A percentile compares a stretch with the other conserved stretches of the same genome.
phyloP scores from a whole-genome alignment of 768 basidiomycete species.

The Calocybe indica region DNA sequence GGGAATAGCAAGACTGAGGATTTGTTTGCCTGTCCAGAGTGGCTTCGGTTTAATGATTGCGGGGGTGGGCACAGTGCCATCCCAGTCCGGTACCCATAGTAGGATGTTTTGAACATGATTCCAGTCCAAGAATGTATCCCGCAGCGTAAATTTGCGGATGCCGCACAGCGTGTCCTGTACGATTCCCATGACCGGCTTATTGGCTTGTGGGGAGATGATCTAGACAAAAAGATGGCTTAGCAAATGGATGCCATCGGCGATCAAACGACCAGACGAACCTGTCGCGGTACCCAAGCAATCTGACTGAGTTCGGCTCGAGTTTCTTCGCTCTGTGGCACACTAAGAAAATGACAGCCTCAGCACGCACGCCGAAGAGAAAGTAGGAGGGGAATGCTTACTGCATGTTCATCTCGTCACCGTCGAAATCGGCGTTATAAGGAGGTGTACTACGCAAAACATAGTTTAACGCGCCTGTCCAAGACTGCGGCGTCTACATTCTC shows the following conservation, averaged over 20 bases:
- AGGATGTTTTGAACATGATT: conserved; percentile 94
- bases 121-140: conserved; percentile 96
- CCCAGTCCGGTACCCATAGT: conserved; percentile 98
- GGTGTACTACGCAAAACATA: conserved; percentile 56
- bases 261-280: conserved; percentile 41
- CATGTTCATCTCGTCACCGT: conserved; percentile 99
- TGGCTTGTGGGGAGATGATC: conserved; percentile 99
- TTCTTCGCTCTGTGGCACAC: conserved; percentile 97
- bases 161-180: conserved; percentile 99
- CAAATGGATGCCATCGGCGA: not conserved
- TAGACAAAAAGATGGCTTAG: conserved; percentile 22
- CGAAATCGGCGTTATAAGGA: conserved; percentile 99
- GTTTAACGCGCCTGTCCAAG: conserved; percentile 20
- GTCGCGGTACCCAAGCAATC: conserved; percentile 97
- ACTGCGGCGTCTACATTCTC: conserved; percentile 9
- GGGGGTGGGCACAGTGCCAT: conserved; percentile 86
- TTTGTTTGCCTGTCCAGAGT: conserved; percentile 97
- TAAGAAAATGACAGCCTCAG: conserved; percentile 22
- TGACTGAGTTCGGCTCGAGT: conserved; percentile 97
- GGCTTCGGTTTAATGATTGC: conserved; percentile 96
- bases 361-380: not conserved
- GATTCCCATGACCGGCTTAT: conserved; percentile 99
- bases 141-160: conserved; percentile 93
- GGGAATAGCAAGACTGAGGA: conserved; percentile 87
- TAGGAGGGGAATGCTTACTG: conserved; percentile 62